These are phyloP conservation scores for Henckelia pumila DNA, from an alignment of 257 asterid species.

Conservation along the genomic window DNA sequence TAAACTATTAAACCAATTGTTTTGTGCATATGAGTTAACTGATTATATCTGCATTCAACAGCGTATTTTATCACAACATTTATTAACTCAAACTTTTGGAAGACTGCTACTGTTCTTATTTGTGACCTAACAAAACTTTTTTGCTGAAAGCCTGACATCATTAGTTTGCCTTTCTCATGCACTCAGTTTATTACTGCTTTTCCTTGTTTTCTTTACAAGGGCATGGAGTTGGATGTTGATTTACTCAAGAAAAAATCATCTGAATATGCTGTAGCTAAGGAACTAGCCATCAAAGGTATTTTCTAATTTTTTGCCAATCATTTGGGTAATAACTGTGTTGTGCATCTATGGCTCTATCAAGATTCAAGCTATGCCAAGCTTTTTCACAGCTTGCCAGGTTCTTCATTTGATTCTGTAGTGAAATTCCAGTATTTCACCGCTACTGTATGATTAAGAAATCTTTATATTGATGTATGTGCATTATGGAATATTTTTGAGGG, in stretches of 20 bases:
- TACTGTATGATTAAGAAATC: conserved; percentile 1
- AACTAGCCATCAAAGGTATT: conserved; percentile 68
- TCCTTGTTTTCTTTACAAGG: conserved; percentile 33
- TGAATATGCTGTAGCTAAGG: conserved; percentile 82
- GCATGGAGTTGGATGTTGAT: conserved; percentile 73
- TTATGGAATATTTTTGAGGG: background rate
- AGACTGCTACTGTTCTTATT: background rate
- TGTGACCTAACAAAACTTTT: conserved; percentile 3
- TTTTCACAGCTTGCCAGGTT: conserved; percentile 4
- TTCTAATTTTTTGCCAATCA: background rate
- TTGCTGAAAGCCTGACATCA: background rate
- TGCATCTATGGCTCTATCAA: conserved; percentile 7
- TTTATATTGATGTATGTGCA: background rate
- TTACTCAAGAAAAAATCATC: conserved; percentile 59
- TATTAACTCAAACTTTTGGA: background rate
- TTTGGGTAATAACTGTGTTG: background rate
- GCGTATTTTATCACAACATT: background rate
- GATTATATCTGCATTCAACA: background rate
- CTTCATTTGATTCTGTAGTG: conserved; percentile 4
- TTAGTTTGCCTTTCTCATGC: conserved; percentile 2
- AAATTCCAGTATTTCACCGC: conserved; percentile 2
- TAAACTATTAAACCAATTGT: background rate
- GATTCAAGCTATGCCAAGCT: conserved; percentile 10
- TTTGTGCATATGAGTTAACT: conserved; percentile 1
- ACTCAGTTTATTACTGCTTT: conserved; percentile 11